Percentiles rank a stretch among this genome's conserved stretches.
Conservation (phyloP, 352 stramenopile species). For the Phytophthora meadii region DNA sequence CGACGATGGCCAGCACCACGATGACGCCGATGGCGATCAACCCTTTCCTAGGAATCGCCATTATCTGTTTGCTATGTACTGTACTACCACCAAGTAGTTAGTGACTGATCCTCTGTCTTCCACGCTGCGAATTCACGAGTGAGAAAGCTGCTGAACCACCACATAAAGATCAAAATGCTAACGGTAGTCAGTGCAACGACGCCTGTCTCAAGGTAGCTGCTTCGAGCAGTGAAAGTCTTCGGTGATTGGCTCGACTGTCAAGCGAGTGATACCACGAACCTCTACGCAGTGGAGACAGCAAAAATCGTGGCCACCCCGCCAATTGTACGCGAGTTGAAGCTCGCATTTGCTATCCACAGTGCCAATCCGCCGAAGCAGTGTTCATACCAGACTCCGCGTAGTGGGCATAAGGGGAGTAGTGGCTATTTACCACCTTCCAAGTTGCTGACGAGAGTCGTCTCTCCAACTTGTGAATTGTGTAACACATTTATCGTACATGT, state of each 20-base stretch:
- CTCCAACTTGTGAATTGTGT: slow-evolving; percentile 46
- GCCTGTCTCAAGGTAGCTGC: slow-evolving; percentile 17
- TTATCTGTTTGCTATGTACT: slow-evolving; percentile 11
- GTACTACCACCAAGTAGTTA: background rate
- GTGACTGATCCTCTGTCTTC: background rate
- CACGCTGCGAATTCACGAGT: slow-evolving; percentile 30
- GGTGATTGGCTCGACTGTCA: slow-evolving; percentile 11
- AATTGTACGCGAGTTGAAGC: too few species aligned
- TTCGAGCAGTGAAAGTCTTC: slow-evolving; percentile 3
- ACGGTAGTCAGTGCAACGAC: background rate
- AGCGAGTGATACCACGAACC: slow-evolving; percentile 15
- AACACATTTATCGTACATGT: slow-evolving; percentile 53
- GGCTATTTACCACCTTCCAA: slow-evolving; percentile 71
- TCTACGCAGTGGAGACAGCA: background rate
- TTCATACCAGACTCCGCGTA: slow-evolving; percentile 33
- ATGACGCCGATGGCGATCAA: slow-evolving; percentile 47
- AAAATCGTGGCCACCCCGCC: too few species aligned
- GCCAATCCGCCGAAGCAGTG: too few species aligned
- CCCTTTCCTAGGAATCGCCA: slow-evolving; percentile 35
- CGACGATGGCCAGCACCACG: slow-evolving; percentile 50
- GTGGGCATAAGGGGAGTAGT: slow-evolving; percentile 67
- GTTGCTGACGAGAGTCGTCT: slow-evolving; percentile 63
- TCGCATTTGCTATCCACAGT: too few species aligned
- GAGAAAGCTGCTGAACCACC: slow-evolving; percentile 6
- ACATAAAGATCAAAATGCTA: too few species aligned